A percentile compares a stretch with the other conserved stretches of the same genome.
These are phyloP conservation scores for Terfezia boudieri DNA, from an alignment of 495 filamentous ascomycete species.

Conservation along the genomic window DNA sequence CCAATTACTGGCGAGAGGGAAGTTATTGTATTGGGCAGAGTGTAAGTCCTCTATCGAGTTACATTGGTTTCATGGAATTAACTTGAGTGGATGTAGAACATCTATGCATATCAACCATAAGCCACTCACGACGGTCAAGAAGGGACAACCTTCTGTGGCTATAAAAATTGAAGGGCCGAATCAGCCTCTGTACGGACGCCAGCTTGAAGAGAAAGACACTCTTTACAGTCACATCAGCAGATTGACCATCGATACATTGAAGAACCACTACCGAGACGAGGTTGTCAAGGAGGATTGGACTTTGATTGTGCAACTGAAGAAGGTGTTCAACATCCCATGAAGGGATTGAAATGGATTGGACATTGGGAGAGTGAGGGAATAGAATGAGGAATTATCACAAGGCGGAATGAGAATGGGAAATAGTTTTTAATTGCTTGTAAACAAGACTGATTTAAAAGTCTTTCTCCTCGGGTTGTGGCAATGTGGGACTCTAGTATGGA, in stretches of 20 bases:
- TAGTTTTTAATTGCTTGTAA: not conserved
- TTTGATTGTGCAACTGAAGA: conserved; percentile 72
- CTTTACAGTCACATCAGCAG: conserved; percentile 77
- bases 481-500: too few species aligned
- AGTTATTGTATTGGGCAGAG: conserved; percentile 66
- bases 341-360: not conserved
- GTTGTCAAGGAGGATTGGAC: conserved; percentile 88
- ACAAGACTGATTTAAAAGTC: not conserved
- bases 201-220: conserved; percentile 79
- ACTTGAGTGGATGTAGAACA: conserved; percentile 29
- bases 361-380: not conserved
- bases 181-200: conserved; percentile 85
- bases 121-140: conserved; percentile 70
- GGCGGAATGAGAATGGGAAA: not conserved
- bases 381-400: not conserved
- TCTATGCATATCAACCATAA: conserved; percentile 98
- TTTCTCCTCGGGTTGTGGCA: too few species aligned
- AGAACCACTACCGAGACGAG: conserved; percentile 82
- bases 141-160: conserved; percentile 85
- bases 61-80: conserved; percentile 1
- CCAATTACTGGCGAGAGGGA: conserved; percentile 59
- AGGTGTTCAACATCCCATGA: conserved; percentile 80
- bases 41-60: conserved; percentile 39
- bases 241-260: conserved; percentile 75
- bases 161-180: conserved; percentile 94